Evolutionary conservation across 371 early-diverging fungal species (phyloP).

Genomic region (Nematocida ausubeli): DNA sequence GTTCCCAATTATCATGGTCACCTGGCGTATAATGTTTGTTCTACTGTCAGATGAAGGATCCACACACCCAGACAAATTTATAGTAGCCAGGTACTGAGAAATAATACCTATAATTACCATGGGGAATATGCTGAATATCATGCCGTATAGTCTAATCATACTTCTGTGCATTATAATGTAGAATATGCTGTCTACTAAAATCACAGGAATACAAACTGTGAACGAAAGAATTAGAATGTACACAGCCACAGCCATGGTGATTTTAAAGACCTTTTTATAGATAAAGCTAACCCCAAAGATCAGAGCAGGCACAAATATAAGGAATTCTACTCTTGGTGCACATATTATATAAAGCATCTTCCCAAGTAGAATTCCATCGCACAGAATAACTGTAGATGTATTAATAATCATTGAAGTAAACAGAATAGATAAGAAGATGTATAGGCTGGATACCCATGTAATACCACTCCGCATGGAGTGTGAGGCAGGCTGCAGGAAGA

Average conservation of each 20-base stretch:
- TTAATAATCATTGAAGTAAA: neutral
- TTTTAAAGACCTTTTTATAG: neutral
- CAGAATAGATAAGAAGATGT: neutral
- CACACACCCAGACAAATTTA: neutral
- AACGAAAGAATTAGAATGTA: conserved; percentile 13
- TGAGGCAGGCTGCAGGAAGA: neutral
- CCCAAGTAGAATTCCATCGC: neutral
- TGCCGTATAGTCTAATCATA: neutral
- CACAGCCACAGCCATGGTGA: neutral
- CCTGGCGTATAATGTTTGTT: neutral
- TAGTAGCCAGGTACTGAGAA: neutral
- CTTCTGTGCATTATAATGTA: neutral
- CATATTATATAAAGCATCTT: neutral
- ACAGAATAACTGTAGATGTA: neutral
- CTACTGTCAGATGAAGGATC: neutral
- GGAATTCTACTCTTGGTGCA: neutral
- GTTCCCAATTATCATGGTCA: neutral
- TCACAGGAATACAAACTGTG: neutral
- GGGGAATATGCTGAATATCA: neutral
- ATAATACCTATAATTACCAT: neutral
- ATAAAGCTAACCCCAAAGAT: neutral
- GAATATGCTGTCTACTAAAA: neutral
- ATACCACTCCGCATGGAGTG: neutral
- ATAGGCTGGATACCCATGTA: neutral
- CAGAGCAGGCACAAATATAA: neutral